Evolutionary conservation across 1,284 basidiomycete genomes (phyloP), one percentile per base, ranked within the genome.

Genomic region (Malassezia caprae): DNA sequence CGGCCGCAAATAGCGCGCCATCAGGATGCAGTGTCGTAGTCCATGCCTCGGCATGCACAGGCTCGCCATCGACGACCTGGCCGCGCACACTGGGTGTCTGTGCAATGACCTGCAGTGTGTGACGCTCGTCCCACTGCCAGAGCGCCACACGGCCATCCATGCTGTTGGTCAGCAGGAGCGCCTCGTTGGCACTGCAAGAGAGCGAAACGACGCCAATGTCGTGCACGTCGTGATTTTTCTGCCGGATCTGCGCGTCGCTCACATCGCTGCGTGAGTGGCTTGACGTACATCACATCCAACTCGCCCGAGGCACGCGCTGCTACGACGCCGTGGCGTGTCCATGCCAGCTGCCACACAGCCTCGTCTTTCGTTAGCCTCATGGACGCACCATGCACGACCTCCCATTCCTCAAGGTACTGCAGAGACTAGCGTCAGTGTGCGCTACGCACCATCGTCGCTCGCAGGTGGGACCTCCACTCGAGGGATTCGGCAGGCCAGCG

Each of bases 351-450:
- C 55, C 55, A 57, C 2, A 56, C 24, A 15, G 54, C 42, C 4
- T 26, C 30, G 10, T 51, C 28, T 23, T 27, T 4, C 8, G 6
- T 48, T 46, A 13, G 23, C 6, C 24, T n/a, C 5, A 13, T 4
- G 4, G n/a, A 32, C 51, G 15, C 41, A 51, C 49, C 50, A 11
- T 27, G 40, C n/a, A 10, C 21, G 15, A 44, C 24, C 40, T 50
- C 27, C 41, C 45, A 52, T 26, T 57, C 55, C 37, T 57, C 50
- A n/a, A 57, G 26, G 28, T 57, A 57, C 32, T 52, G 55, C 19
- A 57, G 39, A 17, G 54, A 56, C 54, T 51, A 13, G 27, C 10
- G 44, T 46, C 19, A 23, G 30, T 23, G 30, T 19, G 21, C 21
- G 5, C 21, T 30, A 19, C 44, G 44, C 21, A 23, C 30, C 30